Evolutionary conservation across 129 eudicot genomes (phyloP), one percentile per base, ranked within the genome.

Genomic region (Scalesia atractyloides): DNA sequence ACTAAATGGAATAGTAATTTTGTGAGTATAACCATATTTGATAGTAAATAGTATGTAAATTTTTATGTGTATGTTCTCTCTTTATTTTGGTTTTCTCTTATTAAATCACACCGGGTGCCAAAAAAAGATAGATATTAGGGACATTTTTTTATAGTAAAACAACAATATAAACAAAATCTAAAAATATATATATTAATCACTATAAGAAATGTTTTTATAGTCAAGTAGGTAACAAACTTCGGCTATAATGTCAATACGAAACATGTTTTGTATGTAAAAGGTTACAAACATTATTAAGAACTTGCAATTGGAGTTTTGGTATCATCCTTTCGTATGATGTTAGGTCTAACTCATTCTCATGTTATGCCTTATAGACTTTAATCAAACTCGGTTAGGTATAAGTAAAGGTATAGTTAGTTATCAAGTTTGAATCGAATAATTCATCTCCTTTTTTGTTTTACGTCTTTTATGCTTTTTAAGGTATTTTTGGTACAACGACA

Each of bases 341-440:
- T 70, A 34, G 51, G 63, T 61, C 22, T 48, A 18, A 73, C 48
- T 34, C 49, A 43, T 62, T 73, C 77, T 73, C 69, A 36, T 61
- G 37, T 18, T 61, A 65, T 46, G 24, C 10, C 54, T 19, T 20
- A 39, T 53, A 52, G 39, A 9, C 48, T 69, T 34, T 16, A 69
- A 51, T 53, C 17, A 17, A 16, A 18, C 34, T 51, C 48, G 13
- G 18, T 69, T 69, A 50, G 63, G 73, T 52, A 50, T 51, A 26
- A 26, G 48, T 63, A 36, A 36, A 34, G 16, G 17, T 16, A 63
- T 1, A 36, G 3, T 63, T 37, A 34, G 68, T 63, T 63, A 63
- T 37, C 3, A 36, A 36, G 68, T 63, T n/a, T 14, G 34, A 18
- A 44, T 59, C 18, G 26, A 16, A 54, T 56, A 71, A 17, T 4